A percentile compares a stretch with the other conserved stretches of the same genome.
Conservation (phyloP, 2,329 filamentous ascomycete species). For the Coniochaeta hoffmannii region DNA sequence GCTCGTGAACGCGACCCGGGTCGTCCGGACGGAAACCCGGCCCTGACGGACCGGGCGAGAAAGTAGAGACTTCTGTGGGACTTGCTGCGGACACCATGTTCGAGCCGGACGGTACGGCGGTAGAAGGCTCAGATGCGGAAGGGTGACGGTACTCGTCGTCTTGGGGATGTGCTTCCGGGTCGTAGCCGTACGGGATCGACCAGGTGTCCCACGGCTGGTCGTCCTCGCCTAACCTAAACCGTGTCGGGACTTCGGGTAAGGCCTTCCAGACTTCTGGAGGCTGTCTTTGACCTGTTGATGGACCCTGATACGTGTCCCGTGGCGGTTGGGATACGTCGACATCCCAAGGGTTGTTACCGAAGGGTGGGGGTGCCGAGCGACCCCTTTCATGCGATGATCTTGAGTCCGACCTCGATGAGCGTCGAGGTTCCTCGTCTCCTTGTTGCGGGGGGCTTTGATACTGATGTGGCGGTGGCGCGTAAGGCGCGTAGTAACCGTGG, state of each 20-base stretch:
- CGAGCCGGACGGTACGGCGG: background rate
- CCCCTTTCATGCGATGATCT: constrained; percentile 34
- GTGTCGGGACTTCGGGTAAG: constrained; percentile 29
- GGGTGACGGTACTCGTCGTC: constrained; percentile 13
- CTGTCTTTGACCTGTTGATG: constrained; percentile 8
- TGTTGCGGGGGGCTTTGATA: background rate
- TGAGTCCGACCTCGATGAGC: constrained; percentile 17
- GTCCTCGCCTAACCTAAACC: constrained; percentile 38
- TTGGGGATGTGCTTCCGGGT: constrained; percentile 19
- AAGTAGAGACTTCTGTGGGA: constrained; percentile 9
- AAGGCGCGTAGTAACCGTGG: background rate
- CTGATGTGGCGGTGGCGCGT: background rate
- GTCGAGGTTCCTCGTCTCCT: constrained; percentile 9
- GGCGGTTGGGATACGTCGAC: constrained; percentile 11
- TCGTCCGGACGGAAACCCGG: constrained; percentile 16
- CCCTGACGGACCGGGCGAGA: constrained; percentile 14
- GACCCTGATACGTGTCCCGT: constrained; percentile 10
- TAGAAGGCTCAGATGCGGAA: constrained; percentile 13
- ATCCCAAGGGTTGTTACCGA: constrained; percentile 41
- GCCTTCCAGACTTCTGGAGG: constrained; percentile 30
- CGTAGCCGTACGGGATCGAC: constrained; percentile 24
- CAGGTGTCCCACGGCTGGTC: constrained; percentile 38
- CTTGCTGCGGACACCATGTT: background rate
- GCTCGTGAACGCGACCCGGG: constrained; percentile 28
- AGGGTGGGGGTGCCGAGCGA: constrained; percentile 39